Percentiles rank a stretch among this genome's conserved stretches.
phyloP scores from a whole-genome alignment of 2,329 filamentous ascomycete genomes.

The Trichoderma koningiopsis region DNA sequence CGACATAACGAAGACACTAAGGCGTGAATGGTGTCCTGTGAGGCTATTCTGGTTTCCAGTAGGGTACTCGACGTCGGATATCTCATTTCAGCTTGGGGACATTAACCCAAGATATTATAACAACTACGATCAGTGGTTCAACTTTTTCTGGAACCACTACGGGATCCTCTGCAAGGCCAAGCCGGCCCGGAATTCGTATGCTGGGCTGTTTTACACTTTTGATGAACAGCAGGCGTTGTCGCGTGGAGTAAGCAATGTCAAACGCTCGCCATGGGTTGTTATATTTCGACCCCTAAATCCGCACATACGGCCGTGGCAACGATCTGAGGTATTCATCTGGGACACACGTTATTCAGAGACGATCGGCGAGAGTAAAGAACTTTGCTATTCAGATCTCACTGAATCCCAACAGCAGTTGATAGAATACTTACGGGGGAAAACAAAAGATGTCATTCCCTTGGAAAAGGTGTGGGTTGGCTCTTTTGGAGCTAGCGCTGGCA shows the following conservation, averaged over 20 bases:
- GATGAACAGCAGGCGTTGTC: conserved; percentile 42
- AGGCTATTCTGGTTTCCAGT: conserved; percentile 45
- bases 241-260: conserved; percentile 26
- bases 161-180: not conserved
- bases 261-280: conserved; percentile 54
- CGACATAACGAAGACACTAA: not conserved
- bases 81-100: conserved; percentile 33
- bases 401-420: conserved; percentile 51
- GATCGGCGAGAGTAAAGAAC: conserved; percentile 27
- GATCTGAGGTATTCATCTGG: conserved; percentile 58
- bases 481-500: conserved; percentile 31
- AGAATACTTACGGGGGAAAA: conserved; percentile 37
- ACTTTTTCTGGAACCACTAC: conserved; percentile 27
- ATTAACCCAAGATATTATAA: conserved; percentile 26
- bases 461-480: conserved; percentile 51
- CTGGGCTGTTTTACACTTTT: conserved; percentile 55
- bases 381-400: conserved; percentile 43
- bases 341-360: conserved; percentile 43
- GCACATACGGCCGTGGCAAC: conserved; percentile 36
- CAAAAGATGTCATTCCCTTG: conserved; percentile 39
- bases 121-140: conserved; percentile 33
- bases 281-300: conserved; percentile 49
- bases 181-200: conserved; percentile 30
- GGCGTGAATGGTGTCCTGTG: conserved; percentile 29
- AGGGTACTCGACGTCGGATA: conserved; percentile 41